These are phyloP conservation scores for Coemansia furcata DNA, from an alignment of 192 early-diverging fungal species.

Conservation along the genomic window DNA sequence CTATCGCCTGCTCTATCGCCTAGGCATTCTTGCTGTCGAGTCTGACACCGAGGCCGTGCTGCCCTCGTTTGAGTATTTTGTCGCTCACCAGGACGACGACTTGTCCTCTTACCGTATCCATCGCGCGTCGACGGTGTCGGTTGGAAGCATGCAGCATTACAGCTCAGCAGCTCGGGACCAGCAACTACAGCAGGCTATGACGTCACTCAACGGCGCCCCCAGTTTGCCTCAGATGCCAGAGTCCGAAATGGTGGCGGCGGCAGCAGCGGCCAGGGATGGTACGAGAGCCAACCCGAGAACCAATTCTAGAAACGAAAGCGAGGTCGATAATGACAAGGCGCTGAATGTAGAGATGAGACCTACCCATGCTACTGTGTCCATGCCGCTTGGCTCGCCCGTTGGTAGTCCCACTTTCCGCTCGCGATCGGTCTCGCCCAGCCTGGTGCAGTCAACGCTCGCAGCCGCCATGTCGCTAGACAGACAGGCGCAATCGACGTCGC, in stretches of 20 bases:
- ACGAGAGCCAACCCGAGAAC: neutral
- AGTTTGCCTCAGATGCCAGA: neutral
- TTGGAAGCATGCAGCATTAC: neutral
- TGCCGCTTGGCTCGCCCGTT: neutral
- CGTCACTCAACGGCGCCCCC: neutral
- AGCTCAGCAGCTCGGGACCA: neutral
- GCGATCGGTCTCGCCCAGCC: conserved; percentile 27
- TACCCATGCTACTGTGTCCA: neutral
- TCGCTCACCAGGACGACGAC: conserved; percentile 24
- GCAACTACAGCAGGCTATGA: neutral
- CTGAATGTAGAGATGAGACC: neutral
- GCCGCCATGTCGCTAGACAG: conserved; percentile 16
- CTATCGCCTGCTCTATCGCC: conserved; percentile 35
- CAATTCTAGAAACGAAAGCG: neutral
- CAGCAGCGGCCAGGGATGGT: neutral
- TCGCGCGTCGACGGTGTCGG: conserved; percentile 35
- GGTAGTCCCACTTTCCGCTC: conserved; percentile 5
- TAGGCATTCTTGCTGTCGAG: conserved; percentile 44
- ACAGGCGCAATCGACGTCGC: conserved; percentile 36
- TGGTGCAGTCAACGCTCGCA: conserved; percentile 13
- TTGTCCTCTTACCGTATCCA: conserved; percentile 31
- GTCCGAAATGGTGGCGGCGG: neutral
- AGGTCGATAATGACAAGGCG: neutral
- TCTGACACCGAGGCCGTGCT: conserved; percentile 21
- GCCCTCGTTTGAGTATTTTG: conserved; percentile 45